Base-by-base conservation (phyloP, 257 asterid species). In the Ballota nigra region DNA sequence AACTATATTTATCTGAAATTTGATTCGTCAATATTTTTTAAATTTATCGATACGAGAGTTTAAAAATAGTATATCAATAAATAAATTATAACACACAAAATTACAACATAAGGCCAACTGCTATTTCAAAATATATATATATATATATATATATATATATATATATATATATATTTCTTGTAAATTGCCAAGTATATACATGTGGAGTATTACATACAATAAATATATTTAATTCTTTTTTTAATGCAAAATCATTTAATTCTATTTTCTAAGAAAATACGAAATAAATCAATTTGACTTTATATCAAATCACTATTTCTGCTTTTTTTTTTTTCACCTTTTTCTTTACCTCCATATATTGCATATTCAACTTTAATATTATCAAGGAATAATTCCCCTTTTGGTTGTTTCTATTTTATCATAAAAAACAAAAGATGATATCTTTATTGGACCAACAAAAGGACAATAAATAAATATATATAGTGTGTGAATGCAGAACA, bases 321-420 rank as follows among this genome's bases (percentile, higher is more conserved):
- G 29, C 43, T 16, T 66, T 58, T 22, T 19, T 1, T 19, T 33
- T 20, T 12, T 52, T 11, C 10, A 57, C 12, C 24, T 71, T 19
- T 66, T 45, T 9, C 45, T 36, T 65, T 43, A 40, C 23, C 49
- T 71, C 51, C 45, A 43, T n/a, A n/a, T n/a, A n/a, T 62, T 47
- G 64, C 72, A 57, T 66, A 47, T 66, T 74, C 49, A 58, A 49
- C 81, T 71, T 71, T 75, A 20, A 26, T 29, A 11, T 29, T 23
- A 15, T 16, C 41, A 49, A 57, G 59, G 67, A 31, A 76, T 22
- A 33, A 66, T 65, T 45, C 70, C 29, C 8, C 34, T 72, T 72
- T 28, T n/a, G 53, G 22, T 55, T 49, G 59, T 38, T 77, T 23
- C 61, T 64, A 51, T 18, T 77, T 58, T 49, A 43, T 59, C 53